Conservation (phyloP, 768 basidiomycete genomes). For the Tulasnella sp. region DNA sequence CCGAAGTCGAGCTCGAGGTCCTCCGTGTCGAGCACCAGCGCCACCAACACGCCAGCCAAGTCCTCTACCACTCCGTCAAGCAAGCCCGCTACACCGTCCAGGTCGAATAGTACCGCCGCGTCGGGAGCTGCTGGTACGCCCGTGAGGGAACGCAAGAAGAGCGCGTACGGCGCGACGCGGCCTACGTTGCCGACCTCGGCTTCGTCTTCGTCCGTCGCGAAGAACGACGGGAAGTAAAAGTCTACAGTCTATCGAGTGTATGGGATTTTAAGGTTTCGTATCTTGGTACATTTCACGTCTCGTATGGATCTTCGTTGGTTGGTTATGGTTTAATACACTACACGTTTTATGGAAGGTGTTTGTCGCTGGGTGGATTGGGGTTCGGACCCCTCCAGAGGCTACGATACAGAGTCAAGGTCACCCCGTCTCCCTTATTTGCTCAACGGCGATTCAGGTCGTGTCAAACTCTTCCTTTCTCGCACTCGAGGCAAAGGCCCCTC, state of each 20-base stretch:
- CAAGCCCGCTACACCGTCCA: not conserved
- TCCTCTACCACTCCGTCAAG: not conserved
- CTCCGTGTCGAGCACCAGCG: too few species aligned
- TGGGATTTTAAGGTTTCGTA: not conserved
- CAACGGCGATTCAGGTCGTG: too few species aligned
- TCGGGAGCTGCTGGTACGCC: not conserved
- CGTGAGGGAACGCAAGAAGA: not conserved
- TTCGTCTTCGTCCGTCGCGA: not conserved
- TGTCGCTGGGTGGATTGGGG: too few species aligned
- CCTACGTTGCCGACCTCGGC: not conserved
- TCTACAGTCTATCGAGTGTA: too few species aligned
- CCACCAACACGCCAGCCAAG: not conserved
- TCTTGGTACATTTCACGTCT: not conserved
- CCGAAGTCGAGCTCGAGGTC: too few species aligned
- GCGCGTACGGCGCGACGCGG: not conserved
- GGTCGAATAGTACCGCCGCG: not conserved
- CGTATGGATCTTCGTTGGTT: not conserved
- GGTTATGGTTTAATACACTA: too few species aligned
- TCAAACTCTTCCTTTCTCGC: too few species aligned
- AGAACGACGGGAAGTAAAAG: not conserved
- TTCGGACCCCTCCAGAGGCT: too few species aligned
- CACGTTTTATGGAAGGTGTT: too few species aligned
- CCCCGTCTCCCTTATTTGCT: too few species aligned
- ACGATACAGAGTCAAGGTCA: too few species aligned
- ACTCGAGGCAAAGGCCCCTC: too few species aligned